Evolutionary conservation across 2,329 filamentous ascomycete species (phyloP).

Genomic region (Fusarium albosuccineum): DNA sequence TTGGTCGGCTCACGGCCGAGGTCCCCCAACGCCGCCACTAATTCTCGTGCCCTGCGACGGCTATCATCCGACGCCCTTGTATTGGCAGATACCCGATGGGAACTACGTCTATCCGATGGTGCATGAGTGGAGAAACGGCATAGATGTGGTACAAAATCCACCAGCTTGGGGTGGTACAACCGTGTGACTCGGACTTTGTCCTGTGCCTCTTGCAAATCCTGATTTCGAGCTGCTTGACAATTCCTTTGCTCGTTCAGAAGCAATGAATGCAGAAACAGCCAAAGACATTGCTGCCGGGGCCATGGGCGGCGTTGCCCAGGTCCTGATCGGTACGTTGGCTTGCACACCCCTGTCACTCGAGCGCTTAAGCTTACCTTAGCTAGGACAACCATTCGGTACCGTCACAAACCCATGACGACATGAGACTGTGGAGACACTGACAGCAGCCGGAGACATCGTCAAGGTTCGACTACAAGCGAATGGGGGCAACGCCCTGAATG

Average conservation of each 20-base stretch:
- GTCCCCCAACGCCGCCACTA: no score
- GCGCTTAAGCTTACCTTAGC: background rate
- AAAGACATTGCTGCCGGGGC: background rate
- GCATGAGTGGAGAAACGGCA: no score
- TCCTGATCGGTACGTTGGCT: constrained; percentile 1
- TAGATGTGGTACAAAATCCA: no score
- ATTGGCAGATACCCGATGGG: no score
- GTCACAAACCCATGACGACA: background rate
- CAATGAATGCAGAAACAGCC: background rate
- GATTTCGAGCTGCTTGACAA: background rate
- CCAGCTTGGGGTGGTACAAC: no score
- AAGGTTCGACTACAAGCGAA: constrained; percentile 17
- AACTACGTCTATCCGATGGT: no score
- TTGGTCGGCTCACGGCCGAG: no score
- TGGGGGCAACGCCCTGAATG: constrained; percentile 4
- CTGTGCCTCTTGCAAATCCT: background rate
- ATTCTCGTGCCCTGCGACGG: background rate
- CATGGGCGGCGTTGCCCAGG: background rate
- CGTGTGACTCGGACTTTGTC: no score
- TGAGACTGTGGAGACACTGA: background rate
- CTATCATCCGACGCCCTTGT: no score
- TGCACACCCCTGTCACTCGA: no score
- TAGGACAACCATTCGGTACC: constrained; percentile 5
- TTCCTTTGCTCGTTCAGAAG: fast-evolving
- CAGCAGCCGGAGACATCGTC: background rate